phyloP scores from a whole-genome alignment of 306 rosid genomes.

The Bauhinia variegata region DNA sequence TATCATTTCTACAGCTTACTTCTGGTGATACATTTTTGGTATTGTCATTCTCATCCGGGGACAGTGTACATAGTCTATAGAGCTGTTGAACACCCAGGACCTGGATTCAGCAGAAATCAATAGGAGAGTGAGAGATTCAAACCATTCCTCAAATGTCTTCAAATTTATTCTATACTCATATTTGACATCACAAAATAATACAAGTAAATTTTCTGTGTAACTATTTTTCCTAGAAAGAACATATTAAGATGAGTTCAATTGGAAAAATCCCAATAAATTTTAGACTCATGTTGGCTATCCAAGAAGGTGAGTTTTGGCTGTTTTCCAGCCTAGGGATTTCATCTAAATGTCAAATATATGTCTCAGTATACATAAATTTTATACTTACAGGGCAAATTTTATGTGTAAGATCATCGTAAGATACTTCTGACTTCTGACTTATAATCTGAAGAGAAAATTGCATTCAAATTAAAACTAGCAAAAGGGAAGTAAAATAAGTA shows the following conservation, averaged over 20 bases:
- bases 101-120: conserved; percentile 58
- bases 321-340: neutral
- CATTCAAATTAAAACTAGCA: conserved; percentile 26
- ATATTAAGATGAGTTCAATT: conserved; percentile 9
- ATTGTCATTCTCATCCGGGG: conserved; percentile 59
- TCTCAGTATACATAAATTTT: conserved; percentile 30
- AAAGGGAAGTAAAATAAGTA: neutral
- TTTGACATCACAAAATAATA: conserved; percentile 3
- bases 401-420: conserved; percentile 84
- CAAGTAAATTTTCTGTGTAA: neutral
- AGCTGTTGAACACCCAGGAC: conserved; percentile 80
- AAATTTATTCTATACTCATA: neutral
- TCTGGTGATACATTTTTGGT: conserved; percentile 63
- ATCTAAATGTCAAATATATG: neutral
- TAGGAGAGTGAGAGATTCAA: conserved; percentile 26
- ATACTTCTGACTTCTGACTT: conserved; percentile 62
- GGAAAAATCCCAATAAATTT: neutral
- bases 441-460: conserved; percentile 60
- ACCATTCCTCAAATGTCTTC: neutral
- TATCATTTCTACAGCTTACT: conserved; percentile 51
- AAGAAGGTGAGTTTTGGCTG: neutral
- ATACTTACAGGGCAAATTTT: conserved; percentile 91
- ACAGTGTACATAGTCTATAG: conserved; percentile 76
- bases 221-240: too few relatives aligned
- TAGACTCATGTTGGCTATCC: neutral